A percentile compares a stretch with the other conserved stretches of the same genome.
These are phyloP conservation scores for Cladosporium sp. DNA, from an alignment of 2,329 filamentous ascomycete species.

Conservation along the genomic window DNA sequence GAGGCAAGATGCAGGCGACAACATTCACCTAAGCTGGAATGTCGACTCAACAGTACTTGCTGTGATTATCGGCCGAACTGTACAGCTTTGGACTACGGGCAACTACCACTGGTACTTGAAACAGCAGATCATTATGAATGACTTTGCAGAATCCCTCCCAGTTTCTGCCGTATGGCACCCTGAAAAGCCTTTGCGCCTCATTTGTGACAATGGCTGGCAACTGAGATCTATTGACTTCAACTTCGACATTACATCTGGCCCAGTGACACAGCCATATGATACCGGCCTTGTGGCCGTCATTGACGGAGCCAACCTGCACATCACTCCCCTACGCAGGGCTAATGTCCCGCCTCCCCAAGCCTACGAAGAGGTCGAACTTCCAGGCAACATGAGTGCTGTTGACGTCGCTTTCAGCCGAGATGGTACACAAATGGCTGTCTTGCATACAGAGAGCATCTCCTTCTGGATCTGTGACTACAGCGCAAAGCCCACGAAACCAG, in stretches of 20 bases:
- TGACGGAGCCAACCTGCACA: constrained; percentile 76
- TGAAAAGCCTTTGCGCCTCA: constrained; percentile 74
- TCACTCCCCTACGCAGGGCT: constrained; percentile 81
- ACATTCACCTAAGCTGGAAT: constrained; percentile 80
- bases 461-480: constrained; percentile 70
- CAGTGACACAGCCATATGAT: constrained; percentile 71
- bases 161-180: constrained; percentile 68
- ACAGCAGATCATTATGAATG: constrained; percentile 66
- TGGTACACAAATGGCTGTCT: constrained; percentile 68
- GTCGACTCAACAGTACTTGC: constrained; percentile 88
- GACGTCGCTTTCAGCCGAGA: constrained; percentile 74
- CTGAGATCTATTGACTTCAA: constrained; percentile 60
- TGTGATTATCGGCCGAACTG: constrained; percentile 69
- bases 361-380: constrained; percentile 68
- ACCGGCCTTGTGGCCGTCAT: constrained; percentile 70
- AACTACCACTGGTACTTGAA: constrained; percentile 99
- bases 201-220: constrained; percentile 33
- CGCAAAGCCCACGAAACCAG: constrained; percentile 51
- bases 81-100: constrained; percentile 96
- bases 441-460: constrained; percentile 68
- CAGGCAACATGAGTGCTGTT: constrained; percentile 58
- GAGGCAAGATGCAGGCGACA: constrained; percentile 55
- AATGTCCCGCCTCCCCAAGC: constrained; percentile 95
- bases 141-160: not conserved
- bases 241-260: constrained; percentile 68